Base-by-base conservation (phyloP, 768 basidiomycete genomes). In the Pleurotus tuber-regium region DNA sequence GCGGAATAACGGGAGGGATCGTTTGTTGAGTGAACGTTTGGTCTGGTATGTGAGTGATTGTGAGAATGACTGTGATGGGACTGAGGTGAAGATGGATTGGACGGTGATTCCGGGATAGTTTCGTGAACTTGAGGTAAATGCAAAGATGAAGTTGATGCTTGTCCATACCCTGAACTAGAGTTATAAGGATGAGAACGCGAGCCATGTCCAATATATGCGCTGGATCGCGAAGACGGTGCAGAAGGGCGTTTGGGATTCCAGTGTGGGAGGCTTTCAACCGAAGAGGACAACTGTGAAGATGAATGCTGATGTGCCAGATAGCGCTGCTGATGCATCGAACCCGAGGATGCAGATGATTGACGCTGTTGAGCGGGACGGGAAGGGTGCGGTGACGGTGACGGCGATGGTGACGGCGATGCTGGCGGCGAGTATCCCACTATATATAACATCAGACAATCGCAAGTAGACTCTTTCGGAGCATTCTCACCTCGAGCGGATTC, bases 101-200 rank as follows among this genome's bases (percentile, higher is more conserved):
- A 30, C 65, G 66, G 44, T 68, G 54, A 53, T 69, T 70, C 48
- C 71, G 66, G 19, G 18, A 64, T 56, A 33, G 47, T 39, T 36
- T 39, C 41, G 29, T 18, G 30, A 28, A 50, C 47, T 11, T 43
- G 41, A 42, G 24, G 26, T 12, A 26, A 41, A 29, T 36, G 43
- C 50, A 26, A 24, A 33, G 44, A 49, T 31, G 36, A 31, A n/a
- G 16, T 41, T 10, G 16, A 30, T 24, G 24, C 52, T 35, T 33
- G 33, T n/a, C 35, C 25, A 31, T 46, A 28, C 11, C 47, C 19
- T n/a, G 47, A 35, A 14, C 47, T 19, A 25, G 28, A 49, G 31
- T 33, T 30, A 23, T 49, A 38, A 35, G 47, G 35, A 49, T 33
- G 28, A 5, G 43, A 43, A 4, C 23, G 25, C 25, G 14, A 25